Base-by-base conservation (phyloP, 257 asterid species). In the Lavandula angustifolia region DNA sequence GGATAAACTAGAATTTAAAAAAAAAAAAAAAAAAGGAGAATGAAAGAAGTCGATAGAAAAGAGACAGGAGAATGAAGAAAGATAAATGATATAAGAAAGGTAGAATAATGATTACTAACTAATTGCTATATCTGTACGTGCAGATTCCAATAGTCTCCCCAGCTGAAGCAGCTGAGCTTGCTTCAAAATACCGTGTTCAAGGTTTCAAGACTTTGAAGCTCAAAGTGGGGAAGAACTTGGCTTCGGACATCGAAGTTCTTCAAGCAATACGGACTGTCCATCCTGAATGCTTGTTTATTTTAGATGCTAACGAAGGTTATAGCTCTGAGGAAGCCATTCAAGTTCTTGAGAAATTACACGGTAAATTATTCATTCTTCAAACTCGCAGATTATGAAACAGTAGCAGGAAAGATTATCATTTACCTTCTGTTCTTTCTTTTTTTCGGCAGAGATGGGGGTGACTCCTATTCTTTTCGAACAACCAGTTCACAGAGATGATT, bases 271-370 rank as follows among this genome's bases (percentile, higher is more conserved):
- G 96, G 43, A 59, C 13, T 12, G 88, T 84, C 71, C 90, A 87
- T 56, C 97, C 97, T 3, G 83, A 87, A 75, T 90, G 96, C 73
- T 72, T 60, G 52, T 90, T 90, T 76, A 87, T 90, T 68, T 70
- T 90, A 68, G 97, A 90, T 82, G 97, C 96, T 71, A 90, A 90
- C 75, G 97, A 87, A 78, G 97, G 97, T 43, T 90, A 90, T 79
- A 85, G 47, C 43, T 78, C 92, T 27, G 77, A 76, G 54, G 95
- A 90, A 73, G 97, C 97, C 66, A 81, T 90, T 74, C 79, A 80
- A 65, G 96, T 90, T 68, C 95, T 90, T 38, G 83, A 81, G 54
- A 85, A 79, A 60, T 60, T 90, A 68, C 86, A 85, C 62, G 96
- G 97, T 90, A 87, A 64, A 60, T 2, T 13, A 13, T 32, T 43